Evolutionary conservation across 78 protist genomes (phyloP).

Genomic region (Dictyostelium capitatum): DNA sequence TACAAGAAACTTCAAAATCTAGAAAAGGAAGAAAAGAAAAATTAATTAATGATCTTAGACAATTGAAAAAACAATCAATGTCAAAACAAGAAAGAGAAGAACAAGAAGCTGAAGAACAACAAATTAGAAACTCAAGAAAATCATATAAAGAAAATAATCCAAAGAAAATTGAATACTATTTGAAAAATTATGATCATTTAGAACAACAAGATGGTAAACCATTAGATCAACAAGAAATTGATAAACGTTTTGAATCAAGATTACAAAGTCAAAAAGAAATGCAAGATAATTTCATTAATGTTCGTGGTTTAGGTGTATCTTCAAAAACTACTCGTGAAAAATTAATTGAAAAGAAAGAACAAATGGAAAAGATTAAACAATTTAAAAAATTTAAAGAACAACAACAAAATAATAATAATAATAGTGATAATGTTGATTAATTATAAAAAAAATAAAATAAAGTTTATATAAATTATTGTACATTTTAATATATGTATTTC

Average conservation of each 20-base stretch:
- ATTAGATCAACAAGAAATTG: too few species aligned
- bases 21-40: constrained; percentile 14
- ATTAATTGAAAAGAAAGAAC: neutral
- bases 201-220: neutral
- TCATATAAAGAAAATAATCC: neutral
- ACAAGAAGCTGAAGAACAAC: neutral
- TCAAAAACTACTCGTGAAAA: neutral
- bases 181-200: neutral
- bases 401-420: neutral
- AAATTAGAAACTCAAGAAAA: neutral
- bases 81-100: neutral
- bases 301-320: neutral
- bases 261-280: neutral
- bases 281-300: neutral
- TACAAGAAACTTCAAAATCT: neutral
- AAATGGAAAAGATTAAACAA: neutral
- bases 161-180: constrained; percentile 14
- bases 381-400: neutral
- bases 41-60: neutral
- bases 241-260: neutral
- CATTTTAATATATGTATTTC: too few species aligned
- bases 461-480: too few species aligned
- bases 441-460: neutral
- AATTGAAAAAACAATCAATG: constrained; percentile 4
- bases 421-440: neutral